A percentile compares a stretch with the other conserved stretches of the same genome.
Conservation (phyloP, 352 stramenopile species). For the Phytophthora chlamydospora region DNA sequence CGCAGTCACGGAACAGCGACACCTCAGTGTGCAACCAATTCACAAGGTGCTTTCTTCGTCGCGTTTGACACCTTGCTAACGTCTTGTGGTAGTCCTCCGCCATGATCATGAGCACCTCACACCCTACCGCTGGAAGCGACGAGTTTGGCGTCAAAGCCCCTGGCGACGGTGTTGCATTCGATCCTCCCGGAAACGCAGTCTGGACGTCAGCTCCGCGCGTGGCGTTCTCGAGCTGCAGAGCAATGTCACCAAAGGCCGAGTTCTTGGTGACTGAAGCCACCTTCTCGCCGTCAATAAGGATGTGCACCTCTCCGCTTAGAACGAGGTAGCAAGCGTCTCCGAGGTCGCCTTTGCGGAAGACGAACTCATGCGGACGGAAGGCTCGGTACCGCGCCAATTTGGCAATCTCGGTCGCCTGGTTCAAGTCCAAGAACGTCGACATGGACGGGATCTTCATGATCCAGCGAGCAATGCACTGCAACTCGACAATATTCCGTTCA, state of each 20-base stretch:
- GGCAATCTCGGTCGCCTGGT: slow-evolving; percentile 72
- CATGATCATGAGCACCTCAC: slow-evolving; percentile 71
- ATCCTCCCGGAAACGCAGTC: slow-evolving; percentile 27
- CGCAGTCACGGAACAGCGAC: slow-evolving; percentile 68
- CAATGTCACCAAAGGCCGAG: slow-evolving; percentile 71
- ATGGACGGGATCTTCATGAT: slow-evolving; percentile 82
- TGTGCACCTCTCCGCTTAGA: slow-evolving; percentile 64
- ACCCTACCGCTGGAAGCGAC: slow-evolving; percentile 28
- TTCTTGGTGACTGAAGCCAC: slow-evolving; percentile 63
- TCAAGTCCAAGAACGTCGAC: slow-evolving; percentile 66
- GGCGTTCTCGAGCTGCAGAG: slow-evolving; percentile 75
- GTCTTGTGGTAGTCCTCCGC: slow-evolving; percentile 80
- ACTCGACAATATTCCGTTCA: slow-evolving; percentile 74
- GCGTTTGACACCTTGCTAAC: slow-evolving; percentile 63
- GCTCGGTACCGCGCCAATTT: slow-evolving; percentile 62
- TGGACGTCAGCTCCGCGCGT: slow-evolving; percentile 71
- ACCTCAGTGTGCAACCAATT: slow-evolving; percentile 75
- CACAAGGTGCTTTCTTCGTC: slow-evolving; percentile 68
- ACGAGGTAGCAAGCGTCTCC: slow-evolving; percentile 74
- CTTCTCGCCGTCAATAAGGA: slow-evolving; percentile 70
- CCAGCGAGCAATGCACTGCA: slow-evolving; percentile 75
- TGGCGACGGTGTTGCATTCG: slow-evolving; percentile 5
- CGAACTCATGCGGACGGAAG: slow-evolving; percentile 56
- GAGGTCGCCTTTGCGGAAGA: slow-evolving; percentile 71
- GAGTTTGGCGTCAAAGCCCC: slow-evolving; percentile 6